Conservation (phyloP, 257 asterid genomes). For the Nicotiana noctiflora region DNA sequence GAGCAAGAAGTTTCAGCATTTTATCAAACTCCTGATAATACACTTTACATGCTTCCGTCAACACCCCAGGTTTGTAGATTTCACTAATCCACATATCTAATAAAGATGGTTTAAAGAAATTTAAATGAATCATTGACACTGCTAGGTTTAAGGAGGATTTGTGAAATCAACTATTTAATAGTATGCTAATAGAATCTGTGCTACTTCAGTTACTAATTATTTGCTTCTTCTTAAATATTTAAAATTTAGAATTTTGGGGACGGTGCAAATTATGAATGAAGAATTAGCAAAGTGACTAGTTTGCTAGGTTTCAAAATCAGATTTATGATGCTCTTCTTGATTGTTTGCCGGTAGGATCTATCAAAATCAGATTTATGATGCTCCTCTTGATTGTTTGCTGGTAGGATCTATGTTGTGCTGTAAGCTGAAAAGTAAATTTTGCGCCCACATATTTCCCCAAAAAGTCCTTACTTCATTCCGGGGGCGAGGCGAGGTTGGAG, state of each 20-base stretch:
- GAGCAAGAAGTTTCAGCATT: slow-evolving; percentile 89
- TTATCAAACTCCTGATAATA: slow-evolving; percentile 82
- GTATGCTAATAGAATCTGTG: neutral
- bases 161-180: neutral
- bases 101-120: neutral
- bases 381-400: no score
- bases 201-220: neutral
- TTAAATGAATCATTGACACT: neutral
- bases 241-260: neutral
- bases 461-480: no score
- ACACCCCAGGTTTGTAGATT: slow-evolving; percentile 74
- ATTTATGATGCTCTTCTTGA: no score
- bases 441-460: no score
- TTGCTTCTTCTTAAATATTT: neutral
- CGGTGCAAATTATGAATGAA: neutral
- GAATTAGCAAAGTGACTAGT: neutral
- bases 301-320: no score
- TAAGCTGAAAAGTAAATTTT: no score
- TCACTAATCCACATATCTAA: slow-evolving; percentile 4
- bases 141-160: neutral
- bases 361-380: no score
- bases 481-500: no score
- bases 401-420: no score
- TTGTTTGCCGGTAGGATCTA: no score
- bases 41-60: slow-evolving; percentile 94